phyloP scores from a whole-genome alignment of 768 basidiomycete genomes.

The Candolleomyces efflorescens region DNA sequence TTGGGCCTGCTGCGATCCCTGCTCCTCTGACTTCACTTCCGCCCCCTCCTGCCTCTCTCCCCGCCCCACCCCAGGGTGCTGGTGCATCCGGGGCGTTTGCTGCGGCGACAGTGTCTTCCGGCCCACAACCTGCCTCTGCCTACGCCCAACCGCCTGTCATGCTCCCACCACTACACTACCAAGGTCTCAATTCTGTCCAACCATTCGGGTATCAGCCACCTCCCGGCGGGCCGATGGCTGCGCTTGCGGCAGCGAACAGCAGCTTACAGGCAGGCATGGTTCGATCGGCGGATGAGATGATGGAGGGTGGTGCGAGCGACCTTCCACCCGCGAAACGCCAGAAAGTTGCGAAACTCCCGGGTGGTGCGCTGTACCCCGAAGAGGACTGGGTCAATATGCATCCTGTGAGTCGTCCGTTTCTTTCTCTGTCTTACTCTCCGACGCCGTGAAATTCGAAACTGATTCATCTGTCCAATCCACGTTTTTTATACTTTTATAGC shows the following conservation, averaged over 20 bases:
- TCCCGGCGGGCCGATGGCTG: slow-evolving; percentile 50
- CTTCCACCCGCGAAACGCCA: slow-evolving; percentile 85
- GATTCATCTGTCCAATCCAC: slow-evolving; percentile 2
- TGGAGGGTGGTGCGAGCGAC: slow-evolving; percentile 52
- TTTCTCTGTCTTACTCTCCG: slow-evolving; percentile 4
- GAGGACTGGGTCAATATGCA: slow-evolving; percentile 90
- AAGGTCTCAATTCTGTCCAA: slow-evolving; percentile 65
- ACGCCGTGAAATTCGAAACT: not conserved
- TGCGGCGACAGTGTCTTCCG: slow-evolving; percentile 86
- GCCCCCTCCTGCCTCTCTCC: slow-evolving; percentile 67
- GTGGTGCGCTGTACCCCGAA: slow-evolving; percentile 80
- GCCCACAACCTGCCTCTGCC: slow-evolving; percentile 83
- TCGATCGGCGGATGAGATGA: slow-evolving; percentile 79
- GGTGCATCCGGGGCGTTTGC: slow-evolving; percentile 49
- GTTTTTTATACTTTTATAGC: slow-evolving; percentile 33
- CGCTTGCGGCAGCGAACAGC: slow-evolving; percentile 50
- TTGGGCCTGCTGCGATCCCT: slow-evolving; percentile 75
- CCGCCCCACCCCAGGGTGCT: slow-evolving; percentile 58
- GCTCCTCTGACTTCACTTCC: slow-evolving; percentile 63
- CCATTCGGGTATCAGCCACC: slow-evolving; percentile 79
- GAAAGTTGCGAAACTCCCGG: slow-evolving; percentile 80
- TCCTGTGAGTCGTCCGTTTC: slow-evolving; percentile 48
- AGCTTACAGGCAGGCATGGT: slow-evolving; percentile 64
- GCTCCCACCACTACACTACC: slow-evolving; percentile 83
- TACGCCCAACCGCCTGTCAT: slow-evolving; percentile 67